Evolutionary conservation across 2,329 filamentous ascomycete genomes (phyloP), one percentile per base, ranked within the genome.

Genomic region (Penicillium capsulatum): DNA sequence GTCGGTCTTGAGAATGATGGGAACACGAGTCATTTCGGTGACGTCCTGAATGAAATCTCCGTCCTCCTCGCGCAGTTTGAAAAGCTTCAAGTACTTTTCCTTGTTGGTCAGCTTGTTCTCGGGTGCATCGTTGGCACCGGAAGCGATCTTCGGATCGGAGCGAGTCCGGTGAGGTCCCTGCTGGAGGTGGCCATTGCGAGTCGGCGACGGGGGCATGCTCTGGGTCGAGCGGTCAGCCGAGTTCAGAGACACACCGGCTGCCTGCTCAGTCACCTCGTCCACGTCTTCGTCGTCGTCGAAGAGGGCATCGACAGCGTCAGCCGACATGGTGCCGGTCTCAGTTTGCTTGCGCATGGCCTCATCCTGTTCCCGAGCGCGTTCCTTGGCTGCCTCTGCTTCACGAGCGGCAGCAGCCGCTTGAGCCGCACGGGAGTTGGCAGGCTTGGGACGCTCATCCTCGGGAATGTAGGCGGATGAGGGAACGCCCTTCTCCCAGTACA

Each of bases 401-500:
- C 82, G 81, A 29, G 84, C 84, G 20, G 86, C 86, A 24, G 83
- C 84, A 36, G 82, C 79, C 36, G 86, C 84, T 57, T 86, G 86
- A 29, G 80, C 81, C 41, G 84, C 79, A 50, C 87, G 80, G 55
- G 86, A 79, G 45, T 84, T 84, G 8, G 79, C 82, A 35, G 85
- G 82, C 75, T 92, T 94, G 38, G 90, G 90, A 41, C 90, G 84
- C 72, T 98, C 92, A 61, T 98, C 92, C 62, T 98, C 92, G 2
- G 92, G 92, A 36, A 98, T 84, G 56, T 94, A 98, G 2, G 90
- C 86, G 30, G 91, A 96, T 48, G 90, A 97, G 17, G 91, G 88
- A 6, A 97, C 89, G 32, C 92, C 92, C 79, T 97, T 98, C 81
- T 98, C 92, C 92, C 92, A 98, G 75, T 96, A 98, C 11, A 98